Conservation (phyloP, 202 grass and related monocot genomes). For the Hordeum pubiflorum region DNA sequence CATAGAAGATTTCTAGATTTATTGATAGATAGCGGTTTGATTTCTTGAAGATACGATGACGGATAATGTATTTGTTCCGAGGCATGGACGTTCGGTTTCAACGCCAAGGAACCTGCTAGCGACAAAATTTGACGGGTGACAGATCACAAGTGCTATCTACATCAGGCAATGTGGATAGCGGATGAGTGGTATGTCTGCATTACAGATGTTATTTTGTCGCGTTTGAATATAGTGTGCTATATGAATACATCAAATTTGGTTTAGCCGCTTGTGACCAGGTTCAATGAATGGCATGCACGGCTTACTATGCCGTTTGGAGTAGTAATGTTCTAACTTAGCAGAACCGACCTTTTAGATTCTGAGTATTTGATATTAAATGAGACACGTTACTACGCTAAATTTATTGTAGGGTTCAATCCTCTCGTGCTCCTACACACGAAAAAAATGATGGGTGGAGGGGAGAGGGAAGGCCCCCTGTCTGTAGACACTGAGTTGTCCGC, state of each 20-base stretch:
- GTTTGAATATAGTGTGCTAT: neutral
- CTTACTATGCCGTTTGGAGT: no score
- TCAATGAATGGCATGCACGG: no score
- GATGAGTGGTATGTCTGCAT: neutral
- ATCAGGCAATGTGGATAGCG: neutral
- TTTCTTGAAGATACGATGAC: constrained; percentile 10
- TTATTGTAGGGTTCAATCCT: no score
- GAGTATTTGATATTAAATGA: no score
- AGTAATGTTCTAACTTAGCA: no score
- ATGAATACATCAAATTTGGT: no score
- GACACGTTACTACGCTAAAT: no score
- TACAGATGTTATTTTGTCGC: neutral
- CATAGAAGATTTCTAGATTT: neutral
- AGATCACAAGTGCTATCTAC: neutral
- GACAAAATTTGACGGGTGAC: neutral
- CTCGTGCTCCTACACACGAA: neutral
- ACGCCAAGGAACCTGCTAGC: neutral
- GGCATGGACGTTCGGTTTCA: neutral
- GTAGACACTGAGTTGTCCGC: no score
- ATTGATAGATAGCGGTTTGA: neutral
- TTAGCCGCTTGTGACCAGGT: no score
- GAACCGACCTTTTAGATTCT: no score
- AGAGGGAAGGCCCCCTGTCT: no score
- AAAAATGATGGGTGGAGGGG: no score
- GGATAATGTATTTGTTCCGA: neutral